Conservation (phyloP, 768 basidiomycete species). For the Rubroboletus pulcherrimus region DNA sequence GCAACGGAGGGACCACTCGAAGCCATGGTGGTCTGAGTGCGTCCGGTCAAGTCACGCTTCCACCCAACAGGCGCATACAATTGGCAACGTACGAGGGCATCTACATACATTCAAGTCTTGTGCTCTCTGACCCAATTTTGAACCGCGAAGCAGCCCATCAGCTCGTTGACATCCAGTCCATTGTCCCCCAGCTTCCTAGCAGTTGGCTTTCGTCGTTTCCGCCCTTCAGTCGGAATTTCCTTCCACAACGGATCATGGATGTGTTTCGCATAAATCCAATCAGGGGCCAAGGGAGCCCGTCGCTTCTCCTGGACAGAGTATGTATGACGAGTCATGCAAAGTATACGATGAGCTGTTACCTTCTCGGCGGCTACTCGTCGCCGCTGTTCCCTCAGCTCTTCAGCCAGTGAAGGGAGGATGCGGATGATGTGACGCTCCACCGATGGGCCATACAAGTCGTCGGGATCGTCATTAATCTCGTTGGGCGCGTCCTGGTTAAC, state of each 20-base stretch:
- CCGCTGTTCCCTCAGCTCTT: conserved; percentile 24
- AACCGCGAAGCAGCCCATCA: conserved; percentile 18
- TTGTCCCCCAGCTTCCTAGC: conserved; percentile 13
- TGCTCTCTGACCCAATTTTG: conserved; percentile 17
- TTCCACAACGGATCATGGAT: conserved; percentile 19
- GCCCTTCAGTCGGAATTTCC: neutral
- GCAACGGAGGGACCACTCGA: neutral
- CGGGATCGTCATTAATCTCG: conserved; percentile 20
- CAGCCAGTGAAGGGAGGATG: conserved; percentile 23
- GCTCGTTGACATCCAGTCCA: conserved; percentile 9
- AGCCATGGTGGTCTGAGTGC: conserved; percentile 7
- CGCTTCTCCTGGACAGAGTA: conserved; percentile 11
- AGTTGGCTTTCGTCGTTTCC: conserved; percentile 14
- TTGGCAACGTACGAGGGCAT: neutral
- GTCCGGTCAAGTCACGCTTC: neutral
- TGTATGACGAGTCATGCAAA: conserved; percentile 1
- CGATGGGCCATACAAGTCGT: conserved; percentile 28
- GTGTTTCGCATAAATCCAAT: conserved; percentile 24
- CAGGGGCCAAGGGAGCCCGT: conserved; percentile 18
- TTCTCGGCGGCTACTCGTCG: conserved; percentile 12
- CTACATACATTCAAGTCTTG: neutral
- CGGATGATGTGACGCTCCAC: conserved; percentile 25
- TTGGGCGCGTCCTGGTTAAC: neutral
- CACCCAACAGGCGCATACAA: neutral
- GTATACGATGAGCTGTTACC: conserved; percentile 7